These are phyloP conservation scores for Tetradesmus lagerheimii DNA, from an alignment of 139 green algal genomes.

Conservation along the genomic window DNA sequence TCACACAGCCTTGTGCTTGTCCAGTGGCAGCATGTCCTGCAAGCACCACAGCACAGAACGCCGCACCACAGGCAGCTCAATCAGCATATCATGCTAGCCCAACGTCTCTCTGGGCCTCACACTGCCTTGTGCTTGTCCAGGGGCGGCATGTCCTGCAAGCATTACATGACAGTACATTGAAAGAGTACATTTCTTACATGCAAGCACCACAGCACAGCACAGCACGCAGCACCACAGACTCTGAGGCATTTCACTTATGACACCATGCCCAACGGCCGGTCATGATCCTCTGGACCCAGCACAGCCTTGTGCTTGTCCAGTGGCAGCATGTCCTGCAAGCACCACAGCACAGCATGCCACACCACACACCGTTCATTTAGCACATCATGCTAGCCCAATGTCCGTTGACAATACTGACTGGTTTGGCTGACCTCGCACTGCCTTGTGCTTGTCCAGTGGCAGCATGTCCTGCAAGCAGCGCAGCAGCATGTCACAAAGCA, in stretches of 20 bases:
- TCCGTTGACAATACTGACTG: constrained; percentile 51
- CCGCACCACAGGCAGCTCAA: background rate
- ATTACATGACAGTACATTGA: too few species aligned
- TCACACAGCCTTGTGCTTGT: background rate
- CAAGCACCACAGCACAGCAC: background rate
- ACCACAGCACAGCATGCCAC: background rate
- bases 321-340: constrained; percentile 34
- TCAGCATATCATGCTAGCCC: too few species aligned
- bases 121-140: too few species aligned
- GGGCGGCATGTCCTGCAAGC: constrained; percentile 39
- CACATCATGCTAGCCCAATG: background rate
- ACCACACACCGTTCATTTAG: background rate
- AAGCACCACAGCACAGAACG: too few species aligned
- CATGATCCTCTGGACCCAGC: too few species aligned
- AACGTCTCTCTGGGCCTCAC: too few species aligned
- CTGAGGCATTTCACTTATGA: background rate
- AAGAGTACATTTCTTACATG: too few species aligned
- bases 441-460: background rate
- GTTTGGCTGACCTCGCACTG: too few species aligned
- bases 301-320: background rate
- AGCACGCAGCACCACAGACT: background rate
- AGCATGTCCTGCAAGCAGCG: constrained; percentile 37
- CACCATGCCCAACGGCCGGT: too few species aligned
- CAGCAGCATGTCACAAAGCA: too few species aligned
- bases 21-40: too few species aligned